phyloP scores from a whole-genome alignment of 176 grass and related monocot species.

The Oryza meridionalis region DNA sequence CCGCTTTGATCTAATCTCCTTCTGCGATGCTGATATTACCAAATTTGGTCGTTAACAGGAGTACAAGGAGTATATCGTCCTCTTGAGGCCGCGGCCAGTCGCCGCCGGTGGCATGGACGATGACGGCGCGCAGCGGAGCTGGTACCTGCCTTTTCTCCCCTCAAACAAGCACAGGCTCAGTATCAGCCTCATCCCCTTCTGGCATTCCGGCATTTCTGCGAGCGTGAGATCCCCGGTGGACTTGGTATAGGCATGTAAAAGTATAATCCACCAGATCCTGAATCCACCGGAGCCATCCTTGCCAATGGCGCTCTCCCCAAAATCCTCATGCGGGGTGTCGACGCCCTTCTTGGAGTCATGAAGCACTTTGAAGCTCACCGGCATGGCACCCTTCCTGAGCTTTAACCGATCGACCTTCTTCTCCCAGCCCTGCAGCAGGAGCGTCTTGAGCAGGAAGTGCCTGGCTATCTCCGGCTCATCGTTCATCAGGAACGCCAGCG shows the following conservation, averaged over 20 bases:
- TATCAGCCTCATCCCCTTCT: conserved; percentile 83
- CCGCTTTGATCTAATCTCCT: too few relatives aligned
- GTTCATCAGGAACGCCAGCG: conserved; percentile 94
- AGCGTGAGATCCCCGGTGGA: conserved; percentile 61
- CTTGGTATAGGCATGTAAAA: conserved; percentile 71
- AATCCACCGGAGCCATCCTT: conserved; percentile 68
- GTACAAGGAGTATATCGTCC: too few relatives aligned
- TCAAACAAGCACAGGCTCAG: conserved; percentile 65
- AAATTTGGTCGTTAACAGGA: too few relatives aligned
- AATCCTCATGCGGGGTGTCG: conserved; percentile 69
- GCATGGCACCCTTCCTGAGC: conserved; percentile 77
- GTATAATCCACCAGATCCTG: conserved; percentile 79
- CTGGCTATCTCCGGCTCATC: conserved; percentile 82
- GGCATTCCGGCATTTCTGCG: conserved; percentile 65
- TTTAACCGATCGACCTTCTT: conserved; percentile 78
- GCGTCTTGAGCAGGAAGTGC: conserved; percentile 75
- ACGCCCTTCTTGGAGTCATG: conserved; percentile 63
- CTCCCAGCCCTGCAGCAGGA: conserved; percentile 74
- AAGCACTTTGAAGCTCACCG: conserved; percentile 72
- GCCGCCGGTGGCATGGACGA: too few relatives aligned
- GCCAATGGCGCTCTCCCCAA: conserved; percentile 73
- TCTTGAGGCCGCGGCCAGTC: too few relatives aligned
- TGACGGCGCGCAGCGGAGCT: too few relatives aligned
- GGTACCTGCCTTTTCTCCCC: too few relatives aligned
- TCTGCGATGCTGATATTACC: too few relatives aligned